A percentile compares a stretch with the other conserved stretches of the same genome.
These are phyloP conservation scores for Wickerhamiella nectarea DNA, from an alignment of 805 yeast genomes.

Conservation along the genomic window DNA sequence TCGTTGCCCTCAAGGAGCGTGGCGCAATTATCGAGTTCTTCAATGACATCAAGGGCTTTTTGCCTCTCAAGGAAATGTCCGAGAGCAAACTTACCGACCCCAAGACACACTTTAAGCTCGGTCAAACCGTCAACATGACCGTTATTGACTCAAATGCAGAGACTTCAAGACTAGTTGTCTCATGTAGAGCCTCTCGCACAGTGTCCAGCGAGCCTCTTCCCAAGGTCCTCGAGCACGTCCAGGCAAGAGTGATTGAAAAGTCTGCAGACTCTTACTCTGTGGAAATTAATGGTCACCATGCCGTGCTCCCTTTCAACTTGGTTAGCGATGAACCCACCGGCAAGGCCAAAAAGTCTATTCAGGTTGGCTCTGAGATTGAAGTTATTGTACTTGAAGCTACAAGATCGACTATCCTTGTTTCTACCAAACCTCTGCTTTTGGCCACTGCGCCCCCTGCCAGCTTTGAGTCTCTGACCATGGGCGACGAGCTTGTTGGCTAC, in stretches of 20 bases:
- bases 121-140: constrained; percentile 71
- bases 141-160: constrained; percentile 44
- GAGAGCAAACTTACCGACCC: constrained; percentile 75
- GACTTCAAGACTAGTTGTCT: constrained; percentile 45
- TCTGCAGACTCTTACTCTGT: constrained; percentile 59
- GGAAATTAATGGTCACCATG: constrained; percentile 36
- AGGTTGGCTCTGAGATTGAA: constrained; percentile 45
- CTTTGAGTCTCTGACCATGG: constrained; percentile 54
- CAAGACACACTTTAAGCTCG: constrained; percentile 60
- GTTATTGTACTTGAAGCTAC: constrained; percentile 54
- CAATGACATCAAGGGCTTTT: constrained; percentile 60
- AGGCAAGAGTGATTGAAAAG: constrained; percentile 55
- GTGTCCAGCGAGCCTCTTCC: constrained; percentile 2
- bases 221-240: constrained; percentile 31
- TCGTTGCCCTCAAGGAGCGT: constrained; percentile 51
- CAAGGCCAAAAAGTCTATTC: constrained; percentile 54
- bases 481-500: constrained; percentile 61
- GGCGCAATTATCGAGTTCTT: constrained; percentile 82
- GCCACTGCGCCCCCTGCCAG: constrained; percentile 47
- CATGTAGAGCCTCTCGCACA: constrained; percentile 36
- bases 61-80: constrained; percentile 80
- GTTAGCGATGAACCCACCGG: constrained; percentile 51
- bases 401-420: constrained; percentile 44
- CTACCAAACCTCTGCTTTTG: constrained; percentile 55
- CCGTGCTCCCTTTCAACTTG: constrained; percentile 41